A percentile compares a stretch with the other conserved stretches of the same genome.
Evolutionary conservation across 768 basidiomycete species (phyloP).

Genomic region (Suillus placidus): DNA sequence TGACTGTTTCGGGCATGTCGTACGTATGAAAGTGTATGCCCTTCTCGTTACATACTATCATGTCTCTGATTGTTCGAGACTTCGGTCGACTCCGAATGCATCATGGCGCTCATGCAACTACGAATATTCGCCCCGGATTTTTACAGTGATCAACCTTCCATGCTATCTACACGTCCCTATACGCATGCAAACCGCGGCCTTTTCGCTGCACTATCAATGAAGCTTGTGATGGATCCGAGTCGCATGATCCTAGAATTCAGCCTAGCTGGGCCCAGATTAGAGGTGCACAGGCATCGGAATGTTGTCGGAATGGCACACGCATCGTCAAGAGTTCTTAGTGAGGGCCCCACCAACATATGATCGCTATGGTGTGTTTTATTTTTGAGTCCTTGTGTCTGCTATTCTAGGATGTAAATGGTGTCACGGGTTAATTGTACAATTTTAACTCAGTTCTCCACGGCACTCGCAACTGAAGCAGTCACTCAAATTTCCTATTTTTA

Average conservation of each 20-base stretch:
- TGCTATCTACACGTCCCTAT: background rate
- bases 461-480: background rate
- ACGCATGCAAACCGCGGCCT: background rate
- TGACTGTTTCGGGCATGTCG: background rate
- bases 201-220: background rate
- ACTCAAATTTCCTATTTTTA: background rate
- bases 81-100: background rate
- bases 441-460: background rate
- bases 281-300: background rate
- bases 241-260: background rate
- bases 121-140: background rate
- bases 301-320: background rate
- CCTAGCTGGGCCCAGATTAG: background rate
- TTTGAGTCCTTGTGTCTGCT: background rate
- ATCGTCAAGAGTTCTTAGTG: background rate
- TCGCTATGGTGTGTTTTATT: background rate
- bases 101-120: background rate
- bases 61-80: background rate
- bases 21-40: background rate
- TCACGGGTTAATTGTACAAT: constrained; percentile 1
- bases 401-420: background rate
- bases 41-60: no score
- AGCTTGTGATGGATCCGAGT: background rate
- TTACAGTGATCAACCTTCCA: background rate
- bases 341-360: background rate